Evolutionary conservation across 495 filamentous ascomycete species (phyloP), one percentile per base, ranked within the genome.

Genomic region (Penicillium tannophilum): DNA sequence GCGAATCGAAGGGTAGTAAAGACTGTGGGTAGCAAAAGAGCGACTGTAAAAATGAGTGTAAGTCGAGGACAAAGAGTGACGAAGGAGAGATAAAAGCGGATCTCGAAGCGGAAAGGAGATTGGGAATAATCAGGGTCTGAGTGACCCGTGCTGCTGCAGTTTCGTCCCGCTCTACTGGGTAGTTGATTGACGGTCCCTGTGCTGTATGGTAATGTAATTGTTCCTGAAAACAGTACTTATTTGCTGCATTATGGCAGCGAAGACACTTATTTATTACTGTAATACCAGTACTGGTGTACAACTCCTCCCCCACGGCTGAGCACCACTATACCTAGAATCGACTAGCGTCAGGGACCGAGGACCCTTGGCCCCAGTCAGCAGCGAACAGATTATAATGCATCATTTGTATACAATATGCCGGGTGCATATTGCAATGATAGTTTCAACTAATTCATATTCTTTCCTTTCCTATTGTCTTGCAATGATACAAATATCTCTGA

Each of bases 21-120:
- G 62, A 73, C 28, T 36, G 66, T 66, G 54, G 45, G 42, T 26
- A 31, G 56, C 57, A 54, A 65, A 67, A 63, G 68, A 67, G 59
- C 55, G 68, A 72, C 63, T 60, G 43, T 23, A 49, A 49, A 56
- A 64, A 57, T 55, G 60, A 54, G 65, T 51, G 65, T 60, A 56
- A 59, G 44, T 61, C 55, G 51, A 64, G 61, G 60, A 65, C 62
- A 56, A 63, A 63, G 62, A 65, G 63, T 63, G 62, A 71, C 60
- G 48, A 66, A 65, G 62, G 58, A 46, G 62, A 60, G 59, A 55
- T 65, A 45, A 41, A 41, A 41, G 59, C 44, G 36, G 54, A 59
- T 55, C 54, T 60, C 49, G 44, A 60, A 52, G 46, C n/a, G 44
- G 54, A 26, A 42, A 44, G 50, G 46, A 60, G 57, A 51, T 56